Conservation (phyloP, 495 filamentous ascomycete species). For the Hypoxylon fragiforme region DNA sequence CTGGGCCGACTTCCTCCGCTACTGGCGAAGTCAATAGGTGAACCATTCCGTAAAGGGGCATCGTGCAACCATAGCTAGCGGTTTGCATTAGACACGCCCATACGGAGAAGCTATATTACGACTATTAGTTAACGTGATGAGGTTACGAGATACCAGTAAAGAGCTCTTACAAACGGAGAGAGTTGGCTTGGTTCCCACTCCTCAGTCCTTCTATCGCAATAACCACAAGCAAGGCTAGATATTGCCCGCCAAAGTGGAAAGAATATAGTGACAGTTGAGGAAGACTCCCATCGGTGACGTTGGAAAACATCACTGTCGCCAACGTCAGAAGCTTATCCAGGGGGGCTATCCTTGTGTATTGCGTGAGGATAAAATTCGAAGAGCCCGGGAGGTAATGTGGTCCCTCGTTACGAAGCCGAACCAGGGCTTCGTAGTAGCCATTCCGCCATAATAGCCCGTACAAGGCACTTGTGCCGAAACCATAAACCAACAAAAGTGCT, state of each 20-base stretch:
- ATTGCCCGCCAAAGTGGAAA: conserved; percentile 27
- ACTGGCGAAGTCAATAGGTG: conserved; percentile 14
- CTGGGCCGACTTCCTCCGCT: conserved; percentile 10
- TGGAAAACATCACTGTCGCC: conserved; percentile 25
- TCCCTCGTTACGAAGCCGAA: conserved; percentile 20
- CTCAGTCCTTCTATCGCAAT: conserved; percentile 19
- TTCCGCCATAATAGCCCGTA: conserved; percentile 20
- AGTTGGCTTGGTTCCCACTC: conserved; percentile 13
- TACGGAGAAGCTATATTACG: conserved; percentile 17
- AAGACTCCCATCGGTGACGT: conserved; percentile 20
- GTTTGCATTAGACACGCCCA: conserved; percentile 24
- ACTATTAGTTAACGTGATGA: background rate
- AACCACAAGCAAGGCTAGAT: conserved; percentile 23
- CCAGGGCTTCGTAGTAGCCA: conserved; percentile 20
- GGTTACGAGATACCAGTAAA: background rate
- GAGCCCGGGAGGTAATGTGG: conserved; percentile 19
- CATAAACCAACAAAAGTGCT: conserved; percentile 16
- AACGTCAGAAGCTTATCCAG: conserved; percentile 24
- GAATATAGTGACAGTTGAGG: conserved; percentile 23
- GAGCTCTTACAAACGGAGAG: conserved; percentile 16
- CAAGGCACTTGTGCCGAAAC: conserved; percentile 14
- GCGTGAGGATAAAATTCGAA: conserved; percentile 15
- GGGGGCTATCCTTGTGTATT: conserved; percentile 12
- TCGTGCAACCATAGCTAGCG: conserved; percentile 22
- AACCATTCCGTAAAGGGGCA: conserved; percentile 24